phyloP scores from a whole-genome alignment of 768 basidiomycete species.

The Lentinula guzmanii region DNA sequence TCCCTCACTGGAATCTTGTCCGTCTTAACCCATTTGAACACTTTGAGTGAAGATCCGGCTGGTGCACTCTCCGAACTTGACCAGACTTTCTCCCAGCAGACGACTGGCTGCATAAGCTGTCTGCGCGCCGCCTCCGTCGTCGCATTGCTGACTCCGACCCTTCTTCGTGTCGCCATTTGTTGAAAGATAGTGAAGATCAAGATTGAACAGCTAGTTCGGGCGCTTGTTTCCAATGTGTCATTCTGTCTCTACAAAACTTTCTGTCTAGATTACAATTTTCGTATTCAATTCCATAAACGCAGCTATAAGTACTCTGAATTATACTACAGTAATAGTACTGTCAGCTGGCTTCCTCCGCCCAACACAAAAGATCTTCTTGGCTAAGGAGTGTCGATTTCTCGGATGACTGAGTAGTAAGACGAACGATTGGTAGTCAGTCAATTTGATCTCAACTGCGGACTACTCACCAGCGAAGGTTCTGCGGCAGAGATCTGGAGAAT shows the following conservation, averaged over 20 bases:
- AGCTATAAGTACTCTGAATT: no score
- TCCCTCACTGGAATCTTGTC: conserved; percentile 68
- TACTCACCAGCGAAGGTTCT: not conserved
- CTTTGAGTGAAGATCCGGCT: conserved; percentile 53
- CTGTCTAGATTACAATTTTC: no score
- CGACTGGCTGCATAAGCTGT: conserved; percentile 87
- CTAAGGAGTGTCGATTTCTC: conserved; percentile 12
- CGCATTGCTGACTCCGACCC: conserved; percentile 71
- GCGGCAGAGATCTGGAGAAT: not conserved
- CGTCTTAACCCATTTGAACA: conserved; percentile 77
- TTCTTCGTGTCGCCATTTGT: conserved; percentile 64
- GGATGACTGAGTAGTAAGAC: not conserved
- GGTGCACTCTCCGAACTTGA: conserved; percentile 49
- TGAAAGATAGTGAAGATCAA: not conserved
- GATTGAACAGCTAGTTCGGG: not conserved
- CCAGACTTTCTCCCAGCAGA: conserved; percentile 81
- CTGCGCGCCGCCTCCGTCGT: conserved; percentile 77
- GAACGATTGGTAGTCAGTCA: not conserved
- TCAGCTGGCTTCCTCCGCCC: conserved; percentile 46
- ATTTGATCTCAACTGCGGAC: not conserved
- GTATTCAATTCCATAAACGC: no score
- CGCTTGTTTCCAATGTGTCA: no score
- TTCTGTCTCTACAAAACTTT: no score
- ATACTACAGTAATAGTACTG: no score
- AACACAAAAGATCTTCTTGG: conserved; percentile 42